Percentiles rank a stretch among this genome's conserved stretches.
These are phyloP conservation scores for Mortierella alpina DNA, from an alignment of 192 early-diverging fungal species.

Conservation along the genomic window DNA sequence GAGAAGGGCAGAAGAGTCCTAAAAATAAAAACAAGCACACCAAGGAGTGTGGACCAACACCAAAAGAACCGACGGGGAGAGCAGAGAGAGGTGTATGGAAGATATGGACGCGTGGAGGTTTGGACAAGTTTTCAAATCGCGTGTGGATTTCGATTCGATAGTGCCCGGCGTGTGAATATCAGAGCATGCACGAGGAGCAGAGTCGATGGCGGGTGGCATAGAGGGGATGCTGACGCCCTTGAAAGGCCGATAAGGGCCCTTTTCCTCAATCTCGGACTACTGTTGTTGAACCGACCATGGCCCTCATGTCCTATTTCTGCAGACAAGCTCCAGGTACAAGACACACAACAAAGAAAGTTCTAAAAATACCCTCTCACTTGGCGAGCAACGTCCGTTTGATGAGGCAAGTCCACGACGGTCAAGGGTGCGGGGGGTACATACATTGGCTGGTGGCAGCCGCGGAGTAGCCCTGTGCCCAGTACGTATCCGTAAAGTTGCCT, in stretches of 20 bases:
- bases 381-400: not conserved
- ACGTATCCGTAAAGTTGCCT: slow-evolving; percentile 35
- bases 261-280: not conserved
- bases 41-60: too few relatives aligned
- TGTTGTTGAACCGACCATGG: not conserved
- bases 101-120: too few relatives aligned
- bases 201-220: not conserved
- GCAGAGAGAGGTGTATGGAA: too few relatives aligned
- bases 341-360: not conserved
- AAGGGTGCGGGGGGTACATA: slow-evolving; percentile 6
- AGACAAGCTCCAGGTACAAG: slow-evolving; percentile 2
- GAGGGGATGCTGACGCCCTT: not conserved
- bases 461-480: slow-evolving; percentile 47
- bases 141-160: too few relatives aligned
- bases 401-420: not conserved
- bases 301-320: slow-evolving; percentile 9
- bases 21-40: too few relatives aligned
- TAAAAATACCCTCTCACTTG: not conserved
- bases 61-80: too few relatives aligned
- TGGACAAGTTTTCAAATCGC: too few relatives aligned
- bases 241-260: not conserved
- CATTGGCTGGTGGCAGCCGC: slow-evolving; percentile 32
- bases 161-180: too few relatives aligned
- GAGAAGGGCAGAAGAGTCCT: too few relatives aligned
- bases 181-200: not conserved